Conservation (phyloP, 75 land plant genomes). For the Cunninghamia lanceolata region DNA sequence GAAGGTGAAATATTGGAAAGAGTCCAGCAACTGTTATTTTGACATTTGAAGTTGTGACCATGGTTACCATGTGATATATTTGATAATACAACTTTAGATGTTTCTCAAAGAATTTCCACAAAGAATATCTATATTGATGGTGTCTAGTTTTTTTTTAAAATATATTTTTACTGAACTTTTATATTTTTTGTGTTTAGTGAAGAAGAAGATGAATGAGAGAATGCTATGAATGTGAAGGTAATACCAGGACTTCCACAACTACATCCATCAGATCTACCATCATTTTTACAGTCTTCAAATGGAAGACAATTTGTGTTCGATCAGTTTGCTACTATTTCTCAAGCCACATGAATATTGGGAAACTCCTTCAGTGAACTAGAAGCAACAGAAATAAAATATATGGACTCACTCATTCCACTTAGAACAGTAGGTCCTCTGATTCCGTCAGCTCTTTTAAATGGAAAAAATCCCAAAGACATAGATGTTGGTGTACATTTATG, state of each 20-base stretch:
- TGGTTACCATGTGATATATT: no score
- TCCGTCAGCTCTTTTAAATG: background rate
- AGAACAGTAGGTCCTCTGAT: constrained; percentile 35
- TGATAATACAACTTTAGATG: no score
- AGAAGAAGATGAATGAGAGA: background rate
- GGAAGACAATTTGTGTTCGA: background rate
- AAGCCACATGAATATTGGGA: constrained; percentile 21
- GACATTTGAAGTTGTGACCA: no score
- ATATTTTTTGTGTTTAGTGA: background rate
- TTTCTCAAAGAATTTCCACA: no score
- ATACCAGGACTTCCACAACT: constrained; percentile 26
- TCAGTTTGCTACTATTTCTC: background rate
- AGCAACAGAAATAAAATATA: constrained; percentile 16
- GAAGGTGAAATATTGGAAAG: background rate
- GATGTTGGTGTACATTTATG: constrained; percentile 12
- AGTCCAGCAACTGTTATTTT: no score
- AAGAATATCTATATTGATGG: no score
- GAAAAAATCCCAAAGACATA: background rate
- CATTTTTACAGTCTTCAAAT: constrained; percentile 18
- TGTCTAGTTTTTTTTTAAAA: no score
- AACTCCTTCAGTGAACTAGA: constrained; percentile 29
- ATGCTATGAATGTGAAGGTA: background rate
- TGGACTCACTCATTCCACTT: constrained; percentile 8
- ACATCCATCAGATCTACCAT: constrained; percentile 20
- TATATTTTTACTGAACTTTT: no score